Conservation (phyloP, 805 yeast genomes). For the Yamadazyma endophytica region DNA sequence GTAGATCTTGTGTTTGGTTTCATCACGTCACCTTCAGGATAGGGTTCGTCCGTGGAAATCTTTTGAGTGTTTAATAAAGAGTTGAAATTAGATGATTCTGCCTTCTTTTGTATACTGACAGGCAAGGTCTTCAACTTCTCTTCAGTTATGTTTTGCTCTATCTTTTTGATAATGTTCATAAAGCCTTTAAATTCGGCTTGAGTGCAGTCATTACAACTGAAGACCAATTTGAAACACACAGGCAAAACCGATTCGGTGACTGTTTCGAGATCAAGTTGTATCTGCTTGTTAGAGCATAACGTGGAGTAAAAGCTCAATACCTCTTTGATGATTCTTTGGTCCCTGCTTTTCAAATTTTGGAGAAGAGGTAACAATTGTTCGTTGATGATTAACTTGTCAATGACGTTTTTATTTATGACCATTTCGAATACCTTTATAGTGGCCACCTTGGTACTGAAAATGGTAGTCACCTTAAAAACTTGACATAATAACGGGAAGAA, state of each 20-base stretch:
- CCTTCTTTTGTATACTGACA: slow-evolving; percentile 3
- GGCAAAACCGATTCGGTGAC: slow-evolving; percentile 25
- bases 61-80: slow-evolving; percentile 28
- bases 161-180: slow-evolving; percentile 17
- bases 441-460: slow-evolving; percentile 70
- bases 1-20: slow-evolving; percentile 13
- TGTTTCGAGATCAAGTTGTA: slow-evolving; percentile 26
- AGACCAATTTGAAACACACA: slow-evolving; percentile 28
- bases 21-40: slow-evolving; percentile 16
- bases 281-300: slow-evolving; percentile 41
- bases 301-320: slow-evolving; percentile 46
- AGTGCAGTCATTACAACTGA: slow-evolving; percentile 37
- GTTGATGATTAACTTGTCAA: slow-evolving; percentile 66
- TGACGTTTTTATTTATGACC: slow-evolving; percentile 53
- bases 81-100: slow-evolving; percentile 18
- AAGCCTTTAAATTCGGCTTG: slow-evolving; percentile 28
- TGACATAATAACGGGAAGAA: slow-evolving; percentile 70
- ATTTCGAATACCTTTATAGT: slow-evolving; percentile 58
- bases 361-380: slow-evolving; percentile 83
- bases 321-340: slow-evolving; percentile 52
- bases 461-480: slow-evolving; percentile 79
- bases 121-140: slow-evolving; percentile 18
- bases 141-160: slow-evolving; percentile 17
- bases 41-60: too few relatives aligned
- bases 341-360: slow-evolving; percentile 71